Conservation (phyloP, 2,329 filamentous ascomycete genomes). For the Endocalyx cinctus region DNA sequence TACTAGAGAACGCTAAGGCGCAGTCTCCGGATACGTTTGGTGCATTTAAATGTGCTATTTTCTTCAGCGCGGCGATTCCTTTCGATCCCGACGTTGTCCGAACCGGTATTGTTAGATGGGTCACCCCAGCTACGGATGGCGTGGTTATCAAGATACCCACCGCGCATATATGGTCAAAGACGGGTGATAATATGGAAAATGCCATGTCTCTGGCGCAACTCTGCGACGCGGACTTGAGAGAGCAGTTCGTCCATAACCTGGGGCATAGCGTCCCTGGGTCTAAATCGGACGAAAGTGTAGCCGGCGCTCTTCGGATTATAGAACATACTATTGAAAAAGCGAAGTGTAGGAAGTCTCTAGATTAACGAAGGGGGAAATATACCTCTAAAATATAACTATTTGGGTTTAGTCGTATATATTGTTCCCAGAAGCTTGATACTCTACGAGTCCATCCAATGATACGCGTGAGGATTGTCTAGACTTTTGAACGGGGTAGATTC, state of each 20-base stretch:
- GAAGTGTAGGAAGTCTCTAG: slow-evolving; percentile 1
- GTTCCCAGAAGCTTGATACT: no score
- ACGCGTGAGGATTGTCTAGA: no score
- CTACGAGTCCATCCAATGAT: no score
- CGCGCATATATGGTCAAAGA: slow-evolving; percentile 20
- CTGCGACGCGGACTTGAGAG: slow-evolving; percentile 15
- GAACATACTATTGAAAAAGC: slow-evolving; percentile 22
- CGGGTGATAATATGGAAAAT: slow-evolving; percentile 10
- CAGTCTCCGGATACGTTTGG: slow-evolving; percentile 18
- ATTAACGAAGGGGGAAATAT: no score
- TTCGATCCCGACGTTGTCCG: slow-evolving; percentile 21
- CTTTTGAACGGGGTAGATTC: no score
- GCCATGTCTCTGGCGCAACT: slow-evolving; percentile 15
- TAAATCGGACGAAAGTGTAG: slow-evolving; percentile 17
- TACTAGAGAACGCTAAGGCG: slow-evolving; percentile 22
- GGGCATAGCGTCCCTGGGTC: slow-evolving; percentile 24
- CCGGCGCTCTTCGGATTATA: slow-evolving; percentile 19
- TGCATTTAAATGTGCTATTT: slow-evolving; percentile 24
- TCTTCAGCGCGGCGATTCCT: slow-evolving; percentile 25
- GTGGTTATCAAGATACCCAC: slow-evolving; percentile 22
- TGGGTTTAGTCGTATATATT: no score
- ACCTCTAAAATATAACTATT: no score
- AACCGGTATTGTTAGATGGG: slow-evolving; percentile 16
- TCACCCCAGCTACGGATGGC: slow-evolving; percentile 21
- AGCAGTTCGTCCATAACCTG: slow-evolving; percentile 20